A percentile compares a stretch with the other conserved stretches of the same genome.
These are phyloP conservation scores for Xylaria sp. DNA, from an alignment of 2,329 filamentous ascomycete genomes.

Conservation along the genomic window DNA sequence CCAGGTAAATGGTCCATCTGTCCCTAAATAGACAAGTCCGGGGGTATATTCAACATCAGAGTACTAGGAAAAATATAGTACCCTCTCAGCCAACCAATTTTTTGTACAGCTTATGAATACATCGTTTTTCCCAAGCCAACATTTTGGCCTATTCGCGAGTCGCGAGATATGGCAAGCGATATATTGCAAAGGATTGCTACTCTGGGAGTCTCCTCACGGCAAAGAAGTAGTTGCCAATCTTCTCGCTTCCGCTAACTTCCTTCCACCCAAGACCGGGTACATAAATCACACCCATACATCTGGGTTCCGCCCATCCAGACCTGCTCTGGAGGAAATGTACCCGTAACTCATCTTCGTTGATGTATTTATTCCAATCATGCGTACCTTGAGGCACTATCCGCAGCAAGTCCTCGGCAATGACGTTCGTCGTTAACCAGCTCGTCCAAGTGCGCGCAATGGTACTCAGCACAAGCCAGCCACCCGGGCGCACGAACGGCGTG, in stretches of 20 bases:
- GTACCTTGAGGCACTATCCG: conserved; percentile 91
- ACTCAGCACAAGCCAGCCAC: conserved; percentile 91
- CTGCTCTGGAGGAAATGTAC: conserved; percentile 62
- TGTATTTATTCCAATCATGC: conserved; percentile 96
- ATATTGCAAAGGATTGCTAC: background rate
- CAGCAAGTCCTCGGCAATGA: conserved; percentile 88
- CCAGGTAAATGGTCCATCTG: background rate
- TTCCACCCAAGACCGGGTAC: conserved; percentile 92
- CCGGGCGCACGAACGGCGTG: conserved; percentile 82
- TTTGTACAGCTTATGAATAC: conserved; percentile 27
- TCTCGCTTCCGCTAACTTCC: conserved; percentile 82
- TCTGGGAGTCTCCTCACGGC: conserved; percentile 63
- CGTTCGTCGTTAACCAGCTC: conserved; percentile 91
- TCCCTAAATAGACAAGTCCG: background rate
- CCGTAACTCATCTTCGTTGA: conserved; percentile 83
- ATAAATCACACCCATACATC: conserved; percentile 85
- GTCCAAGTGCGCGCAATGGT: conserved; percentile 92
- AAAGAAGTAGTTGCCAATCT: conserved; percentile 96
- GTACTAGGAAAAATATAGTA: background rate
- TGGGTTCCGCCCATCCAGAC: conserved; percentile 67
- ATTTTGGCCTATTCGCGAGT: background rate
- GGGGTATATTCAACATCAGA: conserved; percentile 28
- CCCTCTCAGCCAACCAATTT: background rate
- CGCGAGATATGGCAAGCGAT: background rate
- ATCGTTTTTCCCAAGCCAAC: background rate